Conservation (phyloP, 2,329 filamentous ascomycete species). For the Stylonectria norvegica region DNA sequence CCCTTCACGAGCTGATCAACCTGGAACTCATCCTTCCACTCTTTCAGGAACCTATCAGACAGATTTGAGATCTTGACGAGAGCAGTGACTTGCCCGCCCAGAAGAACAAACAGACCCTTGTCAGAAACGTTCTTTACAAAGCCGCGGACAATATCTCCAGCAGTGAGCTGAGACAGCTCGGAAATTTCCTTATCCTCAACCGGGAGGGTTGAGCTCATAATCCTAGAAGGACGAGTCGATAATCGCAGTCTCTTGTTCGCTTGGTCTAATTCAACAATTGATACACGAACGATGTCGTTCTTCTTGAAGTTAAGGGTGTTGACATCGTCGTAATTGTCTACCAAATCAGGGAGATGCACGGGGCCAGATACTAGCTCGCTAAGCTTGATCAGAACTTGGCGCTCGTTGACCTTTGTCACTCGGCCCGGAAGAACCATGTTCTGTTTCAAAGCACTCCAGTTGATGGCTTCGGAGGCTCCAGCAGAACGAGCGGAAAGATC, state of each 20-base stretch:
- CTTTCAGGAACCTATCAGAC: constrained; percentile 86
- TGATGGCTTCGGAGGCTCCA: constrained; percentile 46
- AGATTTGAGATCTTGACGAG: constrained; percentile 84
- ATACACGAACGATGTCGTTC: constrained; percentile 85
- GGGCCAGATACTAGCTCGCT: constrained; percentile 76
- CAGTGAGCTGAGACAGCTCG: constrained; percentile 64
- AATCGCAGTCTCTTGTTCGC: constrained; percentile 81
- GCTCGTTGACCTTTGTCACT: constrained; percentile 81
- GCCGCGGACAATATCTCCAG: constrained; percentile 79
- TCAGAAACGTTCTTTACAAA: constrained; percentile 90
- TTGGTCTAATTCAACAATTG: constrained; percentile 73
- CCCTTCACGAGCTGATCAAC: constrained; percentile 88
- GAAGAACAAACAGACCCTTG: constrained; percentile 80
- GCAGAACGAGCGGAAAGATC: constrained; percentile 78
- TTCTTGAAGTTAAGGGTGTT: constrained; percentile 73
- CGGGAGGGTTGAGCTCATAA: constrained; percentile 78
- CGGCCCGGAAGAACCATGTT: constrained; percentile 80
- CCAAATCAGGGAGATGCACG: constrained; percentile 77
- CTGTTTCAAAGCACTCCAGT: constrained; percentile 67
- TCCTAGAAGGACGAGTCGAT: constrained; percentile 80
- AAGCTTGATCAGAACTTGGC: constrained; percentile 80
- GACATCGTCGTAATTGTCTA: constrained; percentile 80
- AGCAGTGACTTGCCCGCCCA: constrained; percentile 77
- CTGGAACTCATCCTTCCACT: constrained; percentile 89
- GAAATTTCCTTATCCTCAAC: constrained; percentile 79